These are phyloP conservation scores for Amniculicola lignicola DNA, from an alignment of 495 filamentous ascomycete species.

Conservation along the genomic window DNA sequence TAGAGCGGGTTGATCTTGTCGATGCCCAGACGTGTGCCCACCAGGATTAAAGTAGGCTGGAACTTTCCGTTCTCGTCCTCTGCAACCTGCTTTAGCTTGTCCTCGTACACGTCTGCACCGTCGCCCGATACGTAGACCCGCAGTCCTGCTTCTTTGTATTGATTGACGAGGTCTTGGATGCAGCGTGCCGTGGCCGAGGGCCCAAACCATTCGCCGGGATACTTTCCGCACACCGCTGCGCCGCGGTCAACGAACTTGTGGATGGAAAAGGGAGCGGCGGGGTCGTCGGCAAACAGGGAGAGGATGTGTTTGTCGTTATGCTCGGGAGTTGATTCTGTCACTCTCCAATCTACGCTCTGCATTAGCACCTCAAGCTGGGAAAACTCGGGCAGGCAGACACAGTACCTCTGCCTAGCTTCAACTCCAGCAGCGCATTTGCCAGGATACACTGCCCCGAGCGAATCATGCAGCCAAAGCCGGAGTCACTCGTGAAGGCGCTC, in stretches of 20 bases:
- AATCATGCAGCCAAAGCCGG: conserved; percentile 99
- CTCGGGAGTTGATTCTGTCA: conserved; percentile 46
- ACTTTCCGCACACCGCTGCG: conserved; percentile 82
- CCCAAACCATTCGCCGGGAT: conserved; percentile 98
- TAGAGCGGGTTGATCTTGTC: conserved; percentile 91
- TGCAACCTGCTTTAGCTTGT: conserved; percentile 74
- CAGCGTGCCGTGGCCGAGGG: conserved; percentile 96
- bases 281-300: conserved; percentile 82
- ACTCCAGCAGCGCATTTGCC: conserved; percentile 73
- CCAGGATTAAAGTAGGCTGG: conserved; percentile 79
- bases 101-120: conserved; percentile 87
- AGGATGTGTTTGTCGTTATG: conserved; percentile 70
- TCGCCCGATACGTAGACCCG: conserved; percentile 87
- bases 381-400: conserved; percentile 12
- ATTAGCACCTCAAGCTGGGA: not conserved
- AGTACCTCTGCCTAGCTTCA: conserved; percentile 76
- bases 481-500: conserved; percentile 85
- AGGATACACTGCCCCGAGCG: conserved; percentile 90
- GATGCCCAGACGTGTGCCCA: conserved; percentile 86
- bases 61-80: conserved; percentile 61
- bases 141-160: conserved; percentile 55
- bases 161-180: conserved; percentile 77
- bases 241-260: conserved; percentile 91
- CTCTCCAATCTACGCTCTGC: conserved; percentile 67
- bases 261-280: conserved; percentile 86